A percentile compares a stretch with the other conserved stretches of the same genome.
Evolutionary conservation across 108 stramenopile genomes (phyloP).

Genomic region (Pseudonitzschia delicatissima): DNA sequence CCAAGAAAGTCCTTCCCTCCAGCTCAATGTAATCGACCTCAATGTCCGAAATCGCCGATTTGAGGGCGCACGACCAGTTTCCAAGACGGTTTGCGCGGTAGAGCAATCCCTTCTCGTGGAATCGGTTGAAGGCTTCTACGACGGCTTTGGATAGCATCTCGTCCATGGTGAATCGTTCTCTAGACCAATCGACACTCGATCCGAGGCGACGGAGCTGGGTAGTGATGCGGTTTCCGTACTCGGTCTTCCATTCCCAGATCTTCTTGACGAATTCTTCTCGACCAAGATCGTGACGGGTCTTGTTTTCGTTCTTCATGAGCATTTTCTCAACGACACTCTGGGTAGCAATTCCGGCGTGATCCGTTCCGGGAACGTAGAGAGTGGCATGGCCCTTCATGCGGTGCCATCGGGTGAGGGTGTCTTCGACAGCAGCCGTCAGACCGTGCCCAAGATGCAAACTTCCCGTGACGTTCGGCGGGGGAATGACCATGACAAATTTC

Average conservation of each 20-base stretch:
- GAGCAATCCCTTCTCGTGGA: constrained; percentile 95
- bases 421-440: constrained; percentile 96
- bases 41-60: constrained; percentile 98
- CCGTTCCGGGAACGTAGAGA: constrained; percentile 98
- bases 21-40: constrained; percentile 97
- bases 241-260: constrained; percentile 99
- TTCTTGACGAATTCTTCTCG: constrained; percentile 92
- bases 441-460: constrained; percentile 98
- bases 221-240: constrained; percentile 91
- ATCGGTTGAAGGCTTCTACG: constrained; percentile 87
- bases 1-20: constrained; percentile 86
- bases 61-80: constrained; percentile 98
- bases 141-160: constrained; percentile 91
- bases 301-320: constrained; percentile 89
- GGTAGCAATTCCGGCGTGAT: constrained; percentile 99
- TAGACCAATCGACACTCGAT: constrained; percentile 91
- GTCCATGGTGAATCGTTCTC: constrained; percentile 99
- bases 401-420: constrained; percentile 97
- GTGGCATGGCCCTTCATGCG: constrained; percentile 98
- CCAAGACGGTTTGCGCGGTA: constrained; percentile 94
- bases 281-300: constrained; percentile 96
- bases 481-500: constrained; percentile 99
- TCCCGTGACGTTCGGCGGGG: constrained; percentile 99
- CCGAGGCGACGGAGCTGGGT: constrained; percentile 91
- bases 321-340: constrained; percentile 99